Conservation (phyloP, 352 stramenopile species). For the Phytophthora ramorum region DNA sequence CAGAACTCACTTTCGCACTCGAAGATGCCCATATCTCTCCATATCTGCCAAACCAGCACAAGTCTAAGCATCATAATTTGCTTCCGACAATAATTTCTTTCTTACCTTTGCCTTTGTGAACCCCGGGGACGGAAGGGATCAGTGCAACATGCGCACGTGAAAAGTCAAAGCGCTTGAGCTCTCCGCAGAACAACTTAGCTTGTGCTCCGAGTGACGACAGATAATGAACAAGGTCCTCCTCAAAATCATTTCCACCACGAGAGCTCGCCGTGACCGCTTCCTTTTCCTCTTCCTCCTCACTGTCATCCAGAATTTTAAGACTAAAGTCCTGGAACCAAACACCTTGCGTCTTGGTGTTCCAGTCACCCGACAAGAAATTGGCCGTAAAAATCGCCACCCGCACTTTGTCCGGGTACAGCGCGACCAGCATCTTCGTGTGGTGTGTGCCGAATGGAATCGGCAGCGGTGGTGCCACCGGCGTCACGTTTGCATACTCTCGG, state of each 20-base stretch:
- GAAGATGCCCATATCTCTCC: conserved; percentile 83
- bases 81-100: not conserved
- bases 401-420: conserved; percentile 67
- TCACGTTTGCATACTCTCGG: conserved; percentile 65
- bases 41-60: conserved; percentile 53
- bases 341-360: conserved; percentile 86
- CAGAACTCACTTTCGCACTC: conserved; percentile 61
- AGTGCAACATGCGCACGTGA: conserved; percentile 60
- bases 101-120: conserved; percentile 72
- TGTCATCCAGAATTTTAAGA: conserved; percentile 55
- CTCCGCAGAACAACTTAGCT: conserved; percentile 56
- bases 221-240: conserved; percentile 70
- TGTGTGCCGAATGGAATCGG: conserved; percentile 88
- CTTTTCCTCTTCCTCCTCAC: conserved; percentile 35
- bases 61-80: not conserved
- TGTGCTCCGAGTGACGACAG: conserved; percentile 54
- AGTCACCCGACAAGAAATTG: conserved; percentile 85
- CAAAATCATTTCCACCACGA: conserved; percentile 46
- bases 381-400: conserved; percentile 87
- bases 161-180: conserved; percentile 72
- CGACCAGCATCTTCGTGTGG: conserved; percentile 89
- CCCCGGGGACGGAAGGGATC: conserved; percentile 72
- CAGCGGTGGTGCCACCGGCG: conserved; percentile 64
- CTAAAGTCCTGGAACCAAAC: conserved; percentile 88
- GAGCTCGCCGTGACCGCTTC: not conserved